Conservation (phyloP, 139 green algal genomes). For the Eudorina sp. region DNA sequence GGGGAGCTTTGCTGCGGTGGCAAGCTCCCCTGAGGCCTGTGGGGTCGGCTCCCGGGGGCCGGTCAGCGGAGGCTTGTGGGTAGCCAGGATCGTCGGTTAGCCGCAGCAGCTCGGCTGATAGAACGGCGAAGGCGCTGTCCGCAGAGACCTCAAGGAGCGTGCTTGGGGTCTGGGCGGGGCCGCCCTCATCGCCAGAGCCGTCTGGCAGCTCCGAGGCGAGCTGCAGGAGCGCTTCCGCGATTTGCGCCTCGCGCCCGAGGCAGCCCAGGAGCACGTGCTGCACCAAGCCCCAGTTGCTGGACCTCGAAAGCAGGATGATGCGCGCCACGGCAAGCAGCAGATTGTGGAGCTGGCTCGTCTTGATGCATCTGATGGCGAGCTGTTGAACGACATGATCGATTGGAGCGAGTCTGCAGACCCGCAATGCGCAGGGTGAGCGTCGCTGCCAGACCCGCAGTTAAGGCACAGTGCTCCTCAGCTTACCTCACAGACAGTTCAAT, state of each 20-base stretch:
- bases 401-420: background rate
- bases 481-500: background rate
- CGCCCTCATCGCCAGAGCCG: background rate
- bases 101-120: background rate
- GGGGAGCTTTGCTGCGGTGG: too few species aligned
- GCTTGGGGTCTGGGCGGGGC: background rate
- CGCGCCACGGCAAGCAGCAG: conserved; percentile 1
- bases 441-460: too few species aligned
- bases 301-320: background rate
- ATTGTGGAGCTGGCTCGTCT: background rate
- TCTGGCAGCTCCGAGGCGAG: too few species aligned
- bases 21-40: too few species aligned
- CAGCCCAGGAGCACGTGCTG: background rate
- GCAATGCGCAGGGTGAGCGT: too few species aligned
- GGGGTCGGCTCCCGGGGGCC: too few species aligned
- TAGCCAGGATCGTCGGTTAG: background rate
- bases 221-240: background rate
- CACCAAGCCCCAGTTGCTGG: background rate
- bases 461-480: background rate
- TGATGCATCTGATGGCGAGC: background rate
- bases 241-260: background rate
- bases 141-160: background rate
- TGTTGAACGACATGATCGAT: background rate
- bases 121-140: background rate
- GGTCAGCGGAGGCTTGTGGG: too few species aligned